These are phyloP conservation scores for Picochlorum sp. DNA, from an alignment of 139 green algal genomes.

Conservation along the genomic window DNA sequence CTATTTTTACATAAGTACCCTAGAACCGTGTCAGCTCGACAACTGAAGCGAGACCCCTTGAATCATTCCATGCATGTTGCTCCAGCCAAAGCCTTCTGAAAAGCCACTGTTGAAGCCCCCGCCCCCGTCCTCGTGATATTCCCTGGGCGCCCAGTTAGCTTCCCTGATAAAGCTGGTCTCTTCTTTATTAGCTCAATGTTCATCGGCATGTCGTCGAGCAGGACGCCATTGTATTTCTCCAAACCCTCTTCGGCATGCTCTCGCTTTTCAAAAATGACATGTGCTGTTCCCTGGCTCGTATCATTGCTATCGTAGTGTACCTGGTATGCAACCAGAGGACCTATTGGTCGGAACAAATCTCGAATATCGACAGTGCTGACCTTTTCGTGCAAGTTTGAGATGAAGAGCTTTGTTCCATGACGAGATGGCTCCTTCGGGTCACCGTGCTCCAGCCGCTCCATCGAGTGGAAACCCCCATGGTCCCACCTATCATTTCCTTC, in stretches of 20 bases:
- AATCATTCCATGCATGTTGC: too few relatives aligned
- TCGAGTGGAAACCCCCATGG: constrained; percentile 22
- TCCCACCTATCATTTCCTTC: constrained; percentile 25
- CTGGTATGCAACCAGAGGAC: constrained; percentile 24
- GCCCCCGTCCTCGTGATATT: too few relatives aligned
- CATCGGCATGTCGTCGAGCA: constrained; percentile 51
- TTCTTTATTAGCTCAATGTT: constrained; percentile 41
- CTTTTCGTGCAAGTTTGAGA: constrained; percentile 48
- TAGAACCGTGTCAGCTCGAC: too few relatives aligned
- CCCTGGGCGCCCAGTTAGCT: too few relatives aligned
- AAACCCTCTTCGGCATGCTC: constrained; percentile 13
- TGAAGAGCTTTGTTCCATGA: constrained; percentile 32
- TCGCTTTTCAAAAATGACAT: constrained; percentile 38
- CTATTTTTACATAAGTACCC: too few relatives aligned
- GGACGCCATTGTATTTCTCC: constrained; percentile 43
- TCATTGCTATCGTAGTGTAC: constrained; percentile 31
- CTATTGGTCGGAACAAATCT: constrained; percentile 43
- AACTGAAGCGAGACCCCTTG: too few relatives aligned
- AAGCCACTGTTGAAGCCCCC: too few relatives aligned
- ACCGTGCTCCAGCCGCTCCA: not conserved
- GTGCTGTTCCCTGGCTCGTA: constrained; percentile 34
- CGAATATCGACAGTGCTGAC: constrained; percentile 50
- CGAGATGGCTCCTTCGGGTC: not conserved
- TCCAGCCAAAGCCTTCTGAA: too few relatives aligned
- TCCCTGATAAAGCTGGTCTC: not conserved